Evolutionary conservation across 129 eudicot species (phyloP), one percentile per base, ranked within the genome.

Genomic region (Saposhnikovia divaricata): DNA sequence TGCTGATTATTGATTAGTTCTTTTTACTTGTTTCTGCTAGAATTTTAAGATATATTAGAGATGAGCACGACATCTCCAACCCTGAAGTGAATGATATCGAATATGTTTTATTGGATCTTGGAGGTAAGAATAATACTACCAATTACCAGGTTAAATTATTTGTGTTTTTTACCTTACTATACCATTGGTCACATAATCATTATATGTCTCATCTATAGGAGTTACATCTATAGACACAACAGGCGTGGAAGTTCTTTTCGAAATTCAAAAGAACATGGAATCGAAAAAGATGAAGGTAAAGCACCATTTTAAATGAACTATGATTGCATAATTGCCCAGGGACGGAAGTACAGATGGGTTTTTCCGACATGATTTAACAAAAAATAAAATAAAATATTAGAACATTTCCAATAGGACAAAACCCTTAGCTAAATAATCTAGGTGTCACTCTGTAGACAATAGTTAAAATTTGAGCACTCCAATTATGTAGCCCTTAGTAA

Each of bases 171-270:
- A 25, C 6, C 27, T 23, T 21, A 3, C 8, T 1, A n/a, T 12
- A 14, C 4, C 15, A 31, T 43, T 44, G 13, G 9, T 39, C 34
- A 5, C 12, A 43, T 44, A 77, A 23, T 57, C 11, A 77, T 9
- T 34, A 5, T 14, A 27, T 28, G 2, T 25, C 11, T 46, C n/a
- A 72, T 40, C 65, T 46, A 23, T 69, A 95, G 98, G 96, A 21
- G 98, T 95, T 65, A 90, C 98, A 6, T 80, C 91, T 1, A 92
- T 95, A 34, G 98, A 95, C 85, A 83, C 87, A 37, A 95, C 97
- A 6, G 98, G 98, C 19, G 85, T 92, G 2, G 98, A 95, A 86
- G 82, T 89, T n/a, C 87, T 95, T 9, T 47, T 79, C 34, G 98
- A 95, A 78, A 34, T 92, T 25, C 76, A 78, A 42, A 87, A 88